Base-by-base conservation (phyloP, 139 green algal genomes). In the Astrephomene gubernaculifera region DNA sequence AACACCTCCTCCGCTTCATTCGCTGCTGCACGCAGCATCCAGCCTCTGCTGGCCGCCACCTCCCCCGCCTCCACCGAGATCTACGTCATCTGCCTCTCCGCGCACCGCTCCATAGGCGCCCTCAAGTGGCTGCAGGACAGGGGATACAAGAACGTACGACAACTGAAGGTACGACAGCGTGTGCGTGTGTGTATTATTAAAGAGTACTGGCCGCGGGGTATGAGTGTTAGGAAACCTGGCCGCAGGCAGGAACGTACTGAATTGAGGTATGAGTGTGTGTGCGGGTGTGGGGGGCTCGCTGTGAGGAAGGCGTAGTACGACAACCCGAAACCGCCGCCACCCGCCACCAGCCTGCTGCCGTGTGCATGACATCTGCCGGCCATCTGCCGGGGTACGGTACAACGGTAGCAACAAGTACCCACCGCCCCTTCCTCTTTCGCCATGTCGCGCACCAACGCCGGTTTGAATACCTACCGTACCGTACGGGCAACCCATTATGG, bases 51-150 rank as follows among this genome's bases (percentile, higher is more conserved):
- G 76, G 57, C 43, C 19, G 3, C 2, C 4, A 29, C n/a, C 3
- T 39, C 45, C 19, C 24, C 65, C 4, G 41, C 24, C 12, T 43
- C 38, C 52, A 71, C 75, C 12, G 64, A 81, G 64, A 67, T 89
- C 2, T 82, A 71, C 65, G 68, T 79, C 31, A 89, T 89, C 68
- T 89, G 85, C 76, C 68, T 89, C 6, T 85, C 73, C 7, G 85
- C 85, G 25, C 85, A 89, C 67, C 67, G 85, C 63, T 84, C 71
- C 24, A 89, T 89, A 25, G 85, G 85, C 1, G 75, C 85, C 6
- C 60, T 82, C n/a, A 89, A 89, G 76, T 89, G 85, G 85, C 76
- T 89, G 52, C 54, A 29, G 22, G 54, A 75, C 14, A n/a, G 81
- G 35, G 84, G 74, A 9, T 75, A 71, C n/a, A 43, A 3, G 0